Conservation (phyloP, 805 yeast genomes). For the Limtongozyma cylindracea region DNA sequence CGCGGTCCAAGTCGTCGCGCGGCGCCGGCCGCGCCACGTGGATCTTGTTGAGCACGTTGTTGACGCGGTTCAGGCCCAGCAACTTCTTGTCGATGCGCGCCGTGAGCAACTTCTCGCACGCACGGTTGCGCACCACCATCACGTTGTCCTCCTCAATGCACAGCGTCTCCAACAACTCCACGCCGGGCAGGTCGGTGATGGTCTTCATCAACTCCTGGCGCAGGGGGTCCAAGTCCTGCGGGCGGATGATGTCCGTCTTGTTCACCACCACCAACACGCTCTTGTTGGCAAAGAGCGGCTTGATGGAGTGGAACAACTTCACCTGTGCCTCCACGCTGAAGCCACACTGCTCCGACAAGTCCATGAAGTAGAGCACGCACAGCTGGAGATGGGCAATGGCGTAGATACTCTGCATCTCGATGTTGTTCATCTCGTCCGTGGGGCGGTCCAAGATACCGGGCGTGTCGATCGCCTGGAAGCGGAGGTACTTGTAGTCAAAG, state of each 20-base stretch:
- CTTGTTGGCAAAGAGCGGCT: constrained; percentile 92
- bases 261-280: constrained; percentile 88
- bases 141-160: constrained; percentile 88
- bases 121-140: constrained; percentile 88
- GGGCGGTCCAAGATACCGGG: constrained; percentile 98
- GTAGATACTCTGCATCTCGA: constrained; percentile 97
- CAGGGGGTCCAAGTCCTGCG: constrained; percentile 61
- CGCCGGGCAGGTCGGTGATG: constrained; percentile 44
- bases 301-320: constrained; percentile 85
- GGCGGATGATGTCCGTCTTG: constrained; percentile 74
- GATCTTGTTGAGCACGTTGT: constrained; percentile 77
- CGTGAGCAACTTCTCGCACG: constrained; percentile 89
- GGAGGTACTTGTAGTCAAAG: constrained; percentile 88
- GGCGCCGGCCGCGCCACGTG: constrained; percentile 81
- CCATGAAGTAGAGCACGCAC: constrained; percentile 94
- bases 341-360: constrained; percentile 97
- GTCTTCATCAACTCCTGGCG: constrained; percentile 48
- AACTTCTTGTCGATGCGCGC: constrained; percentile 92
- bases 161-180: constrained; percentile 80
- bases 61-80: constrained; percentile 77
- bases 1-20: constrained; percentile 68
- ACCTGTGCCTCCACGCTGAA: constrained; percentile 95
- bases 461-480: constrained; percentile 98
- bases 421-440: constrained; percentile 97
- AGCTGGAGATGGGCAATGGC: constrained; percentile 97